Evolutionary conservation across 1,139 yeast genomes (phyloP), one percentile per base, ranked within the genome.

Genomic region (Yamadazyma kanchanaburiensis): DNA sequence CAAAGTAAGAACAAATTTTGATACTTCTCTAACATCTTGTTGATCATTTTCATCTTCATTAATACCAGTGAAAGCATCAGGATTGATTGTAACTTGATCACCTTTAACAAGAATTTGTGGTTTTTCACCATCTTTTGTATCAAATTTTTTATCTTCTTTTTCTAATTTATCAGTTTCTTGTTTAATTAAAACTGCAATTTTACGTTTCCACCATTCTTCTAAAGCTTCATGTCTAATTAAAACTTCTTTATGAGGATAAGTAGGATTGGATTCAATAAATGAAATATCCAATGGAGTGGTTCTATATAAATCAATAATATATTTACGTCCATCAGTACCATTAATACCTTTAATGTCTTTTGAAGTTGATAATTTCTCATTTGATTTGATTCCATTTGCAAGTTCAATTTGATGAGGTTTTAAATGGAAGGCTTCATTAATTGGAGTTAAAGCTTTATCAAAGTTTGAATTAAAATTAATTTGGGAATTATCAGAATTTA

Each of bases 171-270:
- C 78, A 20, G 78, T 62, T 43, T 75, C 77, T 2, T 53, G 58
- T 45, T 73, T 74, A 42, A 63, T 58, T 28, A 75, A 70, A 15
- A 65, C 71, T 13, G 83, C 76, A 7, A 81, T 72, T 49, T 80
- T 77, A 43, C 77, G 60, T 49, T 75, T 75, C 83, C 94, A 87
- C 95, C 95, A 89, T 48, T 80, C 86, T 46, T 81, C 89, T 31
- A 91, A 77, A 9, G 95, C 91, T 60, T 91, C 97, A 39, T 79
- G 80, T 63, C 98, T 80, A 29, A 91, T 49, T 21, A 84, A 73
- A 12, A 84, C 68, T 60, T 87, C 86, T 39, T 75, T 73, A 52
- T 87, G 96, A 16, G 96, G 96, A 53, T 89, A 89, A 7, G 80
- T 68, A n/a, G 53, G 43, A 10, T 60, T 60, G 15, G 55, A 55